Percentiles rank a stretch among this genome's conserved stretches.
These are phyloP conservation scores for Vitis riparia DNA, from an alignment of 164 flowering plant genomes.

Conservation along the genomic window DNA sequence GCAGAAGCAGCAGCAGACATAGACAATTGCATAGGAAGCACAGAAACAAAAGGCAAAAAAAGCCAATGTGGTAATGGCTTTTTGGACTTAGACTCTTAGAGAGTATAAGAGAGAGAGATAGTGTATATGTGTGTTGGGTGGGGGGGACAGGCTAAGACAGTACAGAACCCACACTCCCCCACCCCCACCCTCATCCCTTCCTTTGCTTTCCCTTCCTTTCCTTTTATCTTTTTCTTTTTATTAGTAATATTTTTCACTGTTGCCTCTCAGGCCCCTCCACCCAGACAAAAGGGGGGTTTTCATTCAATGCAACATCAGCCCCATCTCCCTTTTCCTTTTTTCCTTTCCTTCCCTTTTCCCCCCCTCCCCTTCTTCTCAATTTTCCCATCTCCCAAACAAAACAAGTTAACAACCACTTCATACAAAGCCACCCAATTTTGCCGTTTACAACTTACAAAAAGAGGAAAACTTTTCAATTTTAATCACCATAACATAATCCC, in stretches of 20 bases:
- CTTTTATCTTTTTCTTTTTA: constrained; percentile 14
- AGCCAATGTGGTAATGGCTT: constrained; percentile 44
- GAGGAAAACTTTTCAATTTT: too few species aligned
- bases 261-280: constrained; percentile 7
- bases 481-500: too few species aligned
- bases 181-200: constrained; percentile 10
- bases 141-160: constrained; percentile 58
- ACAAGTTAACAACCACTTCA: too few species aligned
- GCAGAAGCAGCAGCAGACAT: constrained; percentile 55
- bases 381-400: too few species aligned
- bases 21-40: constrained; percentile 54
- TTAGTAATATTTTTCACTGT: constrained; percentile 10
- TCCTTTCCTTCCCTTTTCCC: not conserved
- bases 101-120: constrained; percentile 21
- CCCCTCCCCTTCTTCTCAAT: too few species aligned
- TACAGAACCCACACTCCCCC: constrained; percentile 45
- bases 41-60: constrained; percentile 50
- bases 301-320: constrained; percentile 7
- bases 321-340: not conserved
- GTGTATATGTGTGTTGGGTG: constrained; percentile 29
- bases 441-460: too few species aligned
- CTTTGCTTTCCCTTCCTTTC: constrained; percentile 15
- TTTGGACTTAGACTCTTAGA: constrained; percentile 30
- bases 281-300: constrained; percentile 22
- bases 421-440: too few species aligned